Evolutionary conservation across 441 rosid genomes (phyloP).

Genomic region (Erysimum cheiri): DNA sequence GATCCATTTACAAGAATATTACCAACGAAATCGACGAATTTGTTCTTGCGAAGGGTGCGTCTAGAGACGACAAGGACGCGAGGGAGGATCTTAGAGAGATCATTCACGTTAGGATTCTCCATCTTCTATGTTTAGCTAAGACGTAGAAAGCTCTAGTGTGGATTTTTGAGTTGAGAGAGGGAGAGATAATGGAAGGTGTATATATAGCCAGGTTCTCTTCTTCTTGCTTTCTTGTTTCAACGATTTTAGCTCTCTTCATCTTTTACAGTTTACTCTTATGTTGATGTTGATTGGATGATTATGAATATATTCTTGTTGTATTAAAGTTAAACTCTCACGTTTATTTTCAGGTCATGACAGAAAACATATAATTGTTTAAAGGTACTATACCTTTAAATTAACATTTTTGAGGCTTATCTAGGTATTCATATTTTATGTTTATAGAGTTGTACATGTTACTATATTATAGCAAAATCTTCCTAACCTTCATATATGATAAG

Average conservation of each 20-base stretch:
- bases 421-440: background rate
- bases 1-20: conserved; percentile 18
- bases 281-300: conserved; percentile 17
- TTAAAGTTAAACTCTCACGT: conserved; percentile 12
- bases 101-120: conserved; percentile 35
- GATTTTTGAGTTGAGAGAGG: conserved; percentile 26
- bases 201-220: conserved; percentile 10
- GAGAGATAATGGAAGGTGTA: conserved; percentile 1
- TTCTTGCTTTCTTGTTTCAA: background rate
- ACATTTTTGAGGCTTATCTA: background rate
- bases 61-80: conserved; percentile 86
- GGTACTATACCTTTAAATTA: background rate
- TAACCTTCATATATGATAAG: background rate
- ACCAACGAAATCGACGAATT: conserved; percentile 91
- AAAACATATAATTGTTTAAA: conserved; percentile 2
- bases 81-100: conserved; percentile 70
- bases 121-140: background rate
- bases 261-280: conserved; percentile 2
- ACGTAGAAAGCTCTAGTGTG: background rate
- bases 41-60: conserved; percentile 79
- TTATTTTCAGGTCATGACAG: conserved; percentile 4
- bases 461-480: background rate
- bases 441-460: background rate
- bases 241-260: background rate
- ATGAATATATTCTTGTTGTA: background rate